Evolutionary conservation across 1,284 basidiomycete species (phyloP).

Genomic region (Lentinula novae-zelandiae): DNA sequence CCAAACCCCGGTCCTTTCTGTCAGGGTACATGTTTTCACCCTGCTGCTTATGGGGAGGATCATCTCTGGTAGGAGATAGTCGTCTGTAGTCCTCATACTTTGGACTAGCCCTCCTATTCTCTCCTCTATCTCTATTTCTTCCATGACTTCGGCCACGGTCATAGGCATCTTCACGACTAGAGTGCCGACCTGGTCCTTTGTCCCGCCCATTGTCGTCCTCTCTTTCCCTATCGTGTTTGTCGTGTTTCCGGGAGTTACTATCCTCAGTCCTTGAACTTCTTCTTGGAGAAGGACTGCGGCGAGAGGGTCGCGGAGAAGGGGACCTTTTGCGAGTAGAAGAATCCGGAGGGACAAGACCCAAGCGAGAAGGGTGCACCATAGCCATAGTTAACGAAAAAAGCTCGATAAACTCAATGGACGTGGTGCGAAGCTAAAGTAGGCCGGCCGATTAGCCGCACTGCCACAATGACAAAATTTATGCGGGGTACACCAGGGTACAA

Average conservation of each 20-base stretch:
- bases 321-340: slow-evolving; percentile 10
- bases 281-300: background rate
- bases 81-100: slow-evolving; percentile 43
- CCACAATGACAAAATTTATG: background rate
- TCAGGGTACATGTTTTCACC: slow-evolving; percentile 49
- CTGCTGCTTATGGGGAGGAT: slow-evolving; percentile 25
- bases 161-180: background rate
- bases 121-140: slow-evolving; percentile 8
- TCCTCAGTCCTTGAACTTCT: background rate
- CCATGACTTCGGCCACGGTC: background rate
- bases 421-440: too few relatives aligned
- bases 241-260: background rate
- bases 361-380: slow-evolving; percentile 59
- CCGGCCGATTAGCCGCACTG: background rate
- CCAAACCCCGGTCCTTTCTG: slow-evolving; percentile 20
- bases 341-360: slow-evolving; percentile 50
- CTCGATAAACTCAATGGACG: too few relatives aligned
- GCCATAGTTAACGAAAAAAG: slow-evolving; percentile 40
- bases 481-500: too few relatives aligned
- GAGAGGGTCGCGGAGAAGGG: slow-evolving; percentile 2
- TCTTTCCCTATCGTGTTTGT: slow-evolving; percentile 10
- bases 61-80: slow-evolving; percentile 23
- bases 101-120: slow-evolving; percentile 35
- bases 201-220: slow-evolving; percentile 13
- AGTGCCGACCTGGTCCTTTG: slow-evolving; percentile 13